These are phyloP conservation scores for Fusarium sp. DNA, from an alignment of 2,329 filamentous ascomycete genomes.

Conservation along the genomic window DNA sequence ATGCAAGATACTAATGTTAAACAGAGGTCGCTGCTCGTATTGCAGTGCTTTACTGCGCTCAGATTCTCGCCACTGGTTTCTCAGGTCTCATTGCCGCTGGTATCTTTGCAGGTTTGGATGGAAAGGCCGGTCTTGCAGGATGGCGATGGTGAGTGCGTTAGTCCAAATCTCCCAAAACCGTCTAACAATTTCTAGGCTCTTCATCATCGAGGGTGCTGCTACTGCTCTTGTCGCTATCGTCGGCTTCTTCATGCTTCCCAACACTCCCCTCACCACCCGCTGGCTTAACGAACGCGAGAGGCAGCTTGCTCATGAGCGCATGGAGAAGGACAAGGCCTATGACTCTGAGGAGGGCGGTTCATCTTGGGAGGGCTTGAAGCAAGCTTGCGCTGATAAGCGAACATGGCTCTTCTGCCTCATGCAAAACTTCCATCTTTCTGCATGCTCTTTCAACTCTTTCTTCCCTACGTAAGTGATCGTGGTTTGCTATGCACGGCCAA, in stretches of 20 bases:
- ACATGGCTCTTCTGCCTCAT: conserved; percentile 66
- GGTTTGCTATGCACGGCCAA: fast-evolving
- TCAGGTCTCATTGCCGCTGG: conserved; percentile 71
- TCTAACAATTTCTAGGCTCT: conserved; percentile 38
- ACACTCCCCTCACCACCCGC: conserved; percentile 58
- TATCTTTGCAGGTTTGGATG: conserved; percentile 60
- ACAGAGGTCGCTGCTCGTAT: conserved; percentile 72
- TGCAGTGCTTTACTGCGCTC: conserved; percentile 69
- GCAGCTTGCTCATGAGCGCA: conserved; percentile 59
- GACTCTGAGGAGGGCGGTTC: conserved; percentile 54
- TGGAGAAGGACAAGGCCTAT: conserved; percentile 64
- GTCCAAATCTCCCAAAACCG: fast-evolving
- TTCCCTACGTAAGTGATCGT: conserved; percentile 50
- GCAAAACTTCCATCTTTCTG: conserved; percentile 67
- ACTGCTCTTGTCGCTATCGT: conserved; percentile 48
- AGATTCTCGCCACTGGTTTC: conserved; percentile 75
- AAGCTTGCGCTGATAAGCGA: conserved; percentile 61
- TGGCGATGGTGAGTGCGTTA: conserved; percentile 65
- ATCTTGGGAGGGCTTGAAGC: conserved; percentile 60
- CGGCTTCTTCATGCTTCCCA: conserved; percentile 50
- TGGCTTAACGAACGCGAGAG: conserved; percentile 60
- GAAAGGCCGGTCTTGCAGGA: conserved; percentile 64
- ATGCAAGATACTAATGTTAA: conserved; percentile 45
- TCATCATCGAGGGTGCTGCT: conserved; percentile 67
- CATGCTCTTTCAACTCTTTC: conserved; percentile 61